Percentiles rank a stretch among this genome's conserved stretches.
phyloP scores from a whole-genome alignment of 2,329 filamentous ascomycete species.

The Geosmithia flava region DNA sequence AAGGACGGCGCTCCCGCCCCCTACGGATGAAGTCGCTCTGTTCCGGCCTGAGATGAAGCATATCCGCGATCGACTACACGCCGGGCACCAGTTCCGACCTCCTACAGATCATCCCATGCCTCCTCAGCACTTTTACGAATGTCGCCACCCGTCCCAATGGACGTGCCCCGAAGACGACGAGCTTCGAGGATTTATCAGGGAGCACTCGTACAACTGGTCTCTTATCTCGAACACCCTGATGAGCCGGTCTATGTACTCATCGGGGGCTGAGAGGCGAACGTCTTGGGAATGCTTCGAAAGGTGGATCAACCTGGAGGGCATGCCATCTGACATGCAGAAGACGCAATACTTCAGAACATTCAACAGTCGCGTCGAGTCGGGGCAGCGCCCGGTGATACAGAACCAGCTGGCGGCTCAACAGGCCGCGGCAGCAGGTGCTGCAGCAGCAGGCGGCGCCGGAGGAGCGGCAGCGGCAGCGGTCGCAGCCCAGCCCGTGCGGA shows the following conservation, averaged over 20 bases:
- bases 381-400: conserved; percentile 42
- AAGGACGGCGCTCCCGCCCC: conserved; percentile 44
- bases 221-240: conserved; percentile 74
- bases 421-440: conserved; percentile 24
- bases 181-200: conserved; percentile 69
- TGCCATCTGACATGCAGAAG: conserved; percentile 88
- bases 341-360: conserved; percentile 84
- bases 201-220: conserved; percentile 97
- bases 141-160: conserved; percentile 81
- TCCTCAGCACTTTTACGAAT: conserved; percentile 80
- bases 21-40: conserved; percentile 67
- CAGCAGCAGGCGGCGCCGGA: conserved; percentile 16
- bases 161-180: conserved; percentile 83
- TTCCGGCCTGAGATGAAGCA: conserved; percentile 84
- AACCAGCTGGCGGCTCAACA: conserved; percentile 39
- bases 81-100: conserved; percentile 83
- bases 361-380: conserved; percentile 46
- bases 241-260: conserved; percentile 64
- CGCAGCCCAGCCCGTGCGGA: conserved; percentile 28
- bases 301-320: conserved; percentile 83
- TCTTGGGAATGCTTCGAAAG: conserved; percentile 98
- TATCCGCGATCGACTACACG: conserved; percentile 80
- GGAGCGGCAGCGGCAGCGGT: conserved; percentile 31
- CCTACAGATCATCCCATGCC: conserved; percentile 91
- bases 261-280: conserved; percentile 77